Conservation (phyloP, 2,329 filamentous ascomycete species). For the Catunica adiposa region DNA sequence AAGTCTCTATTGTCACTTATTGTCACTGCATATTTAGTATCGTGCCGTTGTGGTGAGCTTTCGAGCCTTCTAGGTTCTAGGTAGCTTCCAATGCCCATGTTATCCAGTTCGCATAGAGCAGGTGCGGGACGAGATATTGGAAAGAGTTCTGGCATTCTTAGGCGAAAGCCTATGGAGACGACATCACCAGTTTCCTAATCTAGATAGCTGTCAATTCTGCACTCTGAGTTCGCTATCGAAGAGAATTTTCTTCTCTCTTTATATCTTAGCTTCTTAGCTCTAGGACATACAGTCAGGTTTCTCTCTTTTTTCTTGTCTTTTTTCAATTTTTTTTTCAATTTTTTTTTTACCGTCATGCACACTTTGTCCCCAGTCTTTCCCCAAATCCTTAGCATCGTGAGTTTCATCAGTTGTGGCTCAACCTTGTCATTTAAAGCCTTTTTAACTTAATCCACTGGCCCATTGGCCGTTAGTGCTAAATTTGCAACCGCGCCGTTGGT, state of each 20-base stretch:
- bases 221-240: too few species aligned
- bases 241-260: neutral
- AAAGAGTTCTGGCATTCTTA: too few species aligned
- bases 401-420: constrained; percentile 4
- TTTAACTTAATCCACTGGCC: neutral
- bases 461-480: neutral
- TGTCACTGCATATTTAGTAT: neutral
- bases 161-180: too few species aligned
- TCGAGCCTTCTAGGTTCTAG: neutral
- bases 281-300: neutral
- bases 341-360: neutral
- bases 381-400: neutral
- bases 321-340: neutral
- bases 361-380: neutral
- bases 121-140: too few species aligned
- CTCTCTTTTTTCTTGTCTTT: neutral
- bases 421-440: neutral
- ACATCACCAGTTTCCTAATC: too few species aligned
- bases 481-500: neutral
- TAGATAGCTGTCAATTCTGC: too few species aligned
- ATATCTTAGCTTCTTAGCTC: too few species aligned
- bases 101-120: too few species aligned
- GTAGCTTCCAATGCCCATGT: too few species aligned
- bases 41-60: neutral
- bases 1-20: neutral